A percentile compares a stretch with the other conserved stretches of the same genome.
phyloP scores from a whole-genome alignment of 2,329 filamentous ascomycete genomes.

The Pestalotiopsis sp. region DNA sequence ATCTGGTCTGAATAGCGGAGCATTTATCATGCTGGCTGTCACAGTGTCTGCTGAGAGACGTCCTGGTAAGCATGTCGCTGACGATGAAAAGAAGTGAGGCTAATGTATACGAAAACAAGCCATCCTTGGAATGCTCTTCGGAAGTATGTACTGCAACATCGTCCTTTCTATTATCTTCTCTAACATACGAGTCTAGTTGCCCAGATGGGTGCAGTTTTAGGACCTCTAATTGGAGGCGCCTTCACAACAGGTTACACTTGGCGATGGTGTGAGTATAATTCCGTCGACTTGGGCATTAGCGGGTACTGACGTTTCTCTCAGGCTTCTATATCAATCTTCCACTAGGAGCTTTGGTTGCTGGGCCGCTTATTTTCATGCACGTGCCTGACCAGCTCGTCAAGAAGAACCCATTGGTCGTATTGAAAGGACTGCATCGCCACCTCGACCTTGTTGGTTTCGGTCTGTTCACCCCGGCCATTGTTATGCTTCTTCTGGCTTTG shows the following conservation, averaged over 20 bases:
- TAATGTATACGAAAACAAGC: background rate
- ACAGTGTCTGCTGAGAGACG: conserved; percentile 13
- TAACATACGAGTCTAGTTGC: background rate
- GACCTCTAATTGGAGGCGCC: background rate
- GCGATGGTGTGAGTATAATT: background rate
- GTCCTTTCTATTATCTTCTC: too few relatives aligned
- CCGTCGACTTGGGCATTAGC: background rate
- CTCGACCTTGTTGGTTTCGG: background rate
- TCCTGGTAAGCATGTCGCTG: background rate
- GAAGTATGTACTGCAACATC: background rate
- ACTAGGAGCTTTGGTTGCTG: background rate
- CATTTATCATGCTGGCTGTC: conserved; percentile 14
- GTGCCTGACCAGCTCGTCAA: background rate
- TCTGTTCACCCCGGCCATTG: background rate
- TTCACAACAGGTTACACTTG: conserved; percentile 1
- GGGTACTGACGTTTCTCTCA: background rate
- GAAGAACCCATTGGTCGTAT: background rate
- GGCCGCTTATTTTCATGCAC: background rate
- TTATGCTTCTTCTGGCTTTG: background rate
- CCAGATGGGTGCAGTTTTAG: background rate
- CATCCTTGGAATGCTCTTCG: background rate
- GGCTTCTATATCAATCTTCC: conserved; percentile 23
- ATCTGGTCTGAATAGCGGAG: conserved; percentile 11
- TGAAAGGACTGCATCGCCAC: background rate
- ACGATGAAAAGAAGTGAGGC: background rate